Percentiles rank a stretch among this genome's conserved stretches.
phyloP scores from a whole-genome alignment of 371 early-diverging fungal genomes.

The Circinella minor region DNA sequence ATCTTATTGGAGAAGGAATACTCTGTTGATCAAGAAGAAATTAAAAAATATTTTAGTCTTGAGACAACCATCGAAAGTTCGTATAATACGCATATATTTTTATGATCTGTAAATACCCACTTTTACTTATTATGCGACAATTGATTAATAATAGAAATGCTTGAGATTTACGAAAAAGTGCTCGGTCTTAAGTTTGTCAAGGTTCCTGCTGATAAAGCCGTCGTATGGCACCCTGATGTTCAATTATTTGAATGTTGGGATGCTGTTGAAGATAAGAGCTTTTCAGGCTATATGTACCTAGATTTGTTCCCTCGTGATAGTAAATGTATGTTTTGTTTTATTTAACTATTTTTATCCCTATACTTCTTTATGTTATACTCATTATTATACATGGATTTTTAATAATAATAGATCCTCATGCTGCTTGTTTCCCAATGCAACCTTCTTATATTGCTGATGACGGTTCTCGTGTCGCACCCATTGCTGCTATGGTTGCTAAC shows the following conservation, averaged over 20 bases:
- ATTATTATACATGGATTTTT: neutral
- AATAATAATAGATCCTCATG: slow-evolving; percentile 64
- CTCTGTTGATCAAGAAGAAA: slow-evolving; percentile 74
- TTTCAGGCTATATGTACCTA: slow-evolving; percentile 80
- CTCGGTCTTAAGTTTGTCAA: slow-evolving; percentile 68
- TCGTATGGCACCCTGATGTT: slow-evolving; percentile 77
- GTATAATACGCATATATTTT: slow-evolving; percentile 3
- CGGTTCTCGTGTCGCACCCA: slow-evolving; percentile 64
- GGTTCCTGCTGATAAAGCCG: slow-evolving; percentile 57
- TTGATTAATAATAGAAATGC: slow-evolving; percentile 52
- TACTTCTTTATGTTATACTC: neutral
- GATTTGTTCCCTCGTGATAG: slow-evolving; percentile 81
- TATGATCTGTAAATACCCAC: neutral
- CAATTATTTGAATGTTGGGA: slow-evolving; percentile 73
- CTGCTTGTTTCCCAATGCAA: slow-evolving; percentile 75
- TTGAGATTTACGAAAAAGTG: slow-evolving; percentile 73
- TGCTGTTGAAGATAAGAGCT: slow-evolving; percentile 50
- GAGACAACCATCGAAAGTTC: slow-evolving; percentile 50
- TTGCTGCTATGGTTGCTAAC: slow-evolving; percentile 85
- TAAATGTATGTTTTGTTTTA: slow-evolving; percentile 48
- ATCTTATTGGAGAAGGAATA: slow-evolving; percentile 74
- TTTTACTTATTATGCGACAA: neutral
- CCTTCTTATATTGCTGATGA: slow-evolving; percentile 58
- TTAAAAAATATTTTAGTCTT: slow-evolving; percentile 81
- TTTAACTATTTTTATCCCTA: neutral